A percentile compares a stretch with the other conserved stretches of the same genome.
phyloP scores from a whole-genome alignment of 2,329 filamentous ascomycete species.

The Claviceps arundinis region DNA sequence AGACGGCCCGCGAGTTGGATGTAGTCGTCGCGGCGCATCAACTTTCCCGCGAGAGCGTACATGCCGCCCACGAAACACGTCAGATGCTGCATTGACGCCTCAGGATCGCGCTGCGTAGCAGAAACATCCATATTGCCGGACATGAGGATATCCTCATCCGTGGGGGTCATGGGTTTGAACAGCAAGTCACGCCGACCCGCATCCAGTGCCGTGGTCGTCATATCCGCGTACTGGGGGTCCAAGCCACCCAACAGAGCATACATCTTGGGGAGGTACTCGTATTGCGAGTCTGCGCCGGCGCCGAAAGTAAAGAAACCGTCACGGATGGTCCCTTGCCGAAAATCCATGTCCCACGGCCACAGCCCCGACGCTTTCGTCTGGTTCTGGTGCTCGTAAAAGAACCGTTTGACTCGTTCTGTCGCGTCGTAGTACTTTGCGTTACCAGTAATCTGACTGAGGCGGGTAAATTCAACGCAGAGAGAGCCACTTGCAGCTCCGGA shows the following conservation, averaged over 20 bases:
- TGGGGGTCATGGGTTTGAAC: conserved; percentile 52
- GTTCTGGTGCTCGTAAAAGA: conserved; percentile 52
- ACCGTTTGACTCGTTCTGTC: conserved; percentile 57
- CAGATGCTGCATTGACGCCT: conserved; percentile 40
- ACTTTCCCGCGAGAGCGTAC: conserved; percentile 51
- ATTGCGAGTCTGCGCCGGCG: conserved; percentile 34
- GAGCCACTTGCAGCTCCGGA: conserved; percentile 43
- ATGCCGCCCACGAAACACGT: conserved; percentile 60
- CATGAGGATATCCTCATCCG: conserved; percentile 46
- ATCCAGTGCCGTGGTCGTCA: conserved; percentile 52
- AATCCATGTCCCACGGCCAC: conserved; percentile 57
- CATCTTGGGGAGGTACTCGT: conserved; percentile 50
- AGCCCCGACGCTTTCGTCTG: conserved; percentile 56
- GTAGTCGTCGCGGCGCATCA: conserved; percentile 38
- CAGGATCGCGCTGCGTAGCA: conserved; percentile 16
- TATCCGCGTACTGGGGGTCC: conserved; percentile 45
- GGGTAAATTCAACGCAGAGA: conserved; percentile 60
- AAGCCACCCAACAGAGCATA: conserved; percentile 50
- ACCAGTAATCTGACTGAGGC: conserved; percentile 59
- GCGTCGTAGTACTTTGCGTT: conserved; percentile 65
- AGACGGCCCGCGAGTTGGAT: conserved; percentile 33
- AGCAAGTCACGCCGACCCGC: conserved; percentile 49
- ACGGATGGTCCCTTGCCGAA: conserved; percentile 34
- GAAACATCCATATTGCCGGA: conserved; percentile 28
- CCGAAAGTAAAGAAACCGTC: conserved; percentile 30